These are phyloP conservation scores for Phialemonium atrogriseum DNA, from an alignment of 2,329 filamentous ascomycete genomes.

Conservation along the genomic window DNA sequence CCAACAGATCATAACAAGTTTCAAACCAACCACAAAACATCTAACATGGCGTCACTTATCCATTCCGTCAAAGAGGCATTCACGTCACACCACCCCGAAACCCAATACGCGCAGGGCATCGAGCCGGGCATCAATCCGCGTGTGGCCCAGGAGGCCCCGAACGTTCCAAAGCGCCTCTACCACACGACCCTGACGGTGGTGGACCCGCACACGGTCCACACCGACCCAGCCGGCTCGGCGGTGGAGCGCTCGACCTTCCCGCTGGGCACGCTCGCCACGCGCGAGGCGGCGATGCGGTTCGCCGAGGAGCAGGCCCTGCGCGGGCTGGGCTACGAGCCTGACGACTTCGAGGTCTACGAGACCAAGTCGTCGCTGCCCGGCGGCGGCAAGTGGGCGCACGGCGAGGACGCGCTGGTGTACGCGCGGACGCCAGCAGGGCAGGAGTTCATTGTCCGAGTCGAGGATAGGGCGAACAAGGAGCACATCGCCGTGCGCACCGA, in stretches of 20 bases:
- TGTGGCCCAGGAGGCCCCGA: too few relatives aligned
- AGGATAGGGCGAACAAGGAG: conserved; percentile 28
- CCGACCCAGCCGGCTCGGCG: conserved; percentile 17
- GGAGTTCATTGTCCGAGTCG: conserved; percentile 27
- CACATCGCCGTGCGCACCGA: conserved; percentile 12
- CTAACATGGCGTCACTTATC: too few relatives aligned
- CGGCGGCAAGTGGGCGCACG: conserved; percentile 24
- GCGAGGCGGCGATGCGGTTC: conserved; percentile 27
- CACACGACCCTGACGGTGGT: conserved; percentile 27
- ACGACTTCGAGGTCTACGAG: conserved; percentile 27
- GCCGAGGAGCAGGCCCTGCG: conserved; percentile 22
- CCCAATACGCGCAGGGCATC: too few relatives aligned
- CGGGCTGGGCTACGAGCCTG: conserved; percentile 24
- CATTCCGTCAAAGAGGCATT: too few relatives aligned
- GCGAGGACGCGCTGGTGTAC: conserved; percentile 28
- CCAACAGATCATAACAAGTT: too few relatives aligned
- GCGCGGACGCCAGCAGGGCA: conserved; percentile 26
- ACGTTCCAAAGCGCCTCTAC: conserved; percentile 23
- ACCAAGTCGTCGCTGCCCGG: too few relatives aligned
- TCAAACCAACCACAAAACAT: too few relatives aligned
- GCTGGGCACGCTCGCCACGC: conserved; percentile 27
- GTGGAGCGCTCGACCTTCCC: conserved; percentile 23
- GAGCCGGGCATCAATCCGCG: too few relatives aligned
- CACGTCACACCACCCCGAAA: too few relatives aligned
- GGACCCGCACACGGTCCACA: conserved; percentile 22